These are phyloP conservation scores for Picea engelmannii DNA, from an alignment of 83 land plant species.

Conservation along the genomic window DNA sequence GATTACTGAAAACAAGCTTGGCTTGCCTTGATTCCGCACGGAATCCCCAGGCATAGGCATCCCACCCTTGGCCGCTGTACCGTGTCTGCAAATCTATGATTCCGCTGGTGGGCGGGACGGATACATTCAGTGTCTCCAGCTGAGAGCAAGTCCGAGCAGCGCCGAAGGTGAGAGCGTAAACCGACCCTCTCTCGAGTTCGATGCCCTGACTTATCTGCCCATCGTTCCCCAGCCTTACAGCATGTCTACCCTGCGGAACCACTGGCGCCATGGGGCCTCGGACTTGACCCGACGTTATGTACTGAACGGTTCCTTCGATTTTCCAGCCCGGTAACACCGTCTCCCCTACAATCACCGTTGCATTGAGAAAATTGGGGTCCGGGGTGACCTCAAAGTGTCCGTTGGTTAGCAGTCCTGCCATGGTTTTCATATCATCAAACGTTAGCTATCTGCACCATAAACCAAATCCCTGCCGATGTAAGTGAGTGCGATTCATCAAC, in stretches of 20 bases:
- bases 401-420: conserved; percentile 33
- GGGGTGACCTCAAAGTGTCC: conserved; percentile 44
- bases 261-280: conserved; percentile 32
- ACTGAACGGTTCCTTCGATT: conserved; percentile 18
- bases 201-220: background rate
- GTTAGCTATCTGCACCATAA: too few relatives aligned
- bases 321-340: conserved; percentile 32
- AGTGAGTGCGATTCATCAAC: too few relatives aligned
- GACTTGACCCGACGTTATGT: too few relatives aligned
- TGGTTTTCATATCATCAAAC: background rate
- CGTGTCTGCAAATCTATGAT: too few relatives aligned
- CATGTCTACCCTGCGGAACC: conserved; percentile 29
- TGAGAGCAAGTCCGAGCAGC: conserved; percentile 75
- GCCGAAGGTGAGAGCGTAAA: conserved; percentile 61
- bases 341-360: conserved; percentile 32
- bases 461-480: too few relatives aligned
- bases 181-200: background rate
- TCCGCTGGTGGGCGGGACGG: too few relatives aligned
- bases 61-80: conserved; percentile 58
- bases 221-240: conserved; percentile 3
- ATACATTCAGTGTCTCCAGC: conserved; percentile 20
- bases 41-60: conserved; percentile 65
- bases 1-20: conserved; percentile 48
- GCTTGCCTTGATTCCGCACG: conserved; percentile 13
- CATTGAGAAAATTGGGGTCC: conserved; percentile 21